These are phyloP conservation scores for Pittosporum tobira DNA, from an alignment of 129 eudicot genomes.

Conservation along the genomic window DNA sequence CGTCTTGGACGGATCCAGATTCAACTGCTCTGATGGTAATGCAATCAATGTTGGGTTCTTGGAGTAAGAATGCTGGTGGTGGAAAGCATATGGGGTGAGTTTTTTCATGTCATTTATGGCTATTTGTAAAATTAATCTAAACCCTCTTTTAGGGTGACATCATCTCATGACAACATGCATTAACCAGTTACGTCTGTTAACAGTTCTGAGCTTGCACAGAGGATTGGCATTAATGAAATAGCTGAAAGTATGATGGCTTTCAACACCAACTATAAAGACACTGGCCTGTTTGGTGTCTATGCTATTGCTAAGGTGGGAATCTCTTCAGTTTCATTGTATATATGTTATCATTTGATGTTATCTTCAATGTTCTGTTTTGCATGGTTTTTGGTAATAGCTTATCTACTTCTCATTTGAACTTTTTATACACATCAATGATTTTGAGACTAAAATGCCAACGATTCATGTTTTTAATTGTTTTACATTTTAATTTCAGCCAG, in stretches of 20 bases:
- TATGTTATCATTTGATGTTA: neutral
- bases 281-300: slow-evolving; percentile 94
- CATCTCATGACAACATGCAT: neutral
- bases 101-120: neutral
- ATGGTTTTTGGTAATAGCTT: neutral
- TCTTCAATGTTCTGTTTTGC: too few species aligned
- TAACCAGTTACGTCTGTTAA: neutral
- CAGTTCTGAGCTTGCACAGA: slow-evolving; percentile 82
- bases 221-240: slow-evolving; percentile 73
- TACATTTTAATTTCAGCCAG: slow-evolving; percentile 47
- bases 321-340: neutral
- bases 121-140: neutral
- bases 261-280: slow-evolving; percentile 91
- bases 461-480: neutral
- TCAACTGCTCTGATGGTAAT: slow-evolving; percentile 75
- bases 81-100: slow-evolving; percentile 80
- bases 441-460: too few species aligned
- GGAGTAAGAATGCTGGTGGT: slow-evolving; percentile 53
- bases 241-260: slow-evolving; percentile 98
- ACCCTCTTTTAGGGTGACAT: neutral
- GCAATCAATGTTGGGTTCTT: slow-evolving; percentile 69
- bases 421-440: neutral
- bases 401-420: neutral
- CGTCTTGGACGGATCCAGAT: slow-evolving; percentile 82
- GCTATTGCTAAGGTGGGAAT: slow-evolving; percentile 77